Evolutionary conservation across 495 filamentous ascomycete species (phyloP).

Genomic region (Neurospora sublineolata): DNA sequence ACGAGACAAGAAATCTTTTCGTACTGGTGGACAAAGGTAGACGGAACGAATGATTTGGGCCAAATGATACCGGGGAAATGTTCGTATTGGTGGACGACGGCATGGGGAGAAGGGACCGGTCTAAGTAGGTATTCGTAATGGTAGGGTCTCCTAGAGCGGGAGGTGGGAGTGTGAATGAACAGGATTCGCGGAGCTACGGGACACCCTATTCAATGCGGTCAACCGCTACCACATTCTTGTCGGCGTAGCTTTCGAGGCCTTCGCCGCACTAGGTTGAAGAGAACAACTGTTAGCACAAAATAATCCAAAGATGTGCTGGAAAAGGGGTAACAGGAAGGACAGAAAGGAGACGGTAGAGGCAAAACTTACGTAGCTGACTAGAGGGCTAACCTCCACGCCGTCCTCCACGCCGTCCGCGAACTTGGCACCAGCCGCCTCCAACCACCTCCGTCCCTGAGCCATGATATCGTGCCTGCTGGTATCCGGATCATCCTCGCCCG

Average conservation of each 20-base stretch:
- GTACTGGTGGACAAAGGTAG: background rate
- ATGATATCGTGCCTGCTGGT: slow-evolving; percentile 85
- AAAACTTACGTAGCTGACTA: slow-evolving; percentile 85
- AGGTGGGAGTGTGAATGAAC: background rate
- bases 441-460: slow-evolving; percentile 76
- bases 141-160: background rate
- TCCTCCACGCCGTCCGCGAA: slow-evolving; percentile 55
- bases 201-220: background rate
- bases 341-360: background rate
- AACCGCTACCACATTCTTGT: slow-evolving; percentile 22
- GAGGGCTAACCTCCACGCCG: slow-evolving; percentile 83
- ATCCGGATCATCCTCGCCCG: slow-evolving; percentile 86
- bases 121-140: background rate
- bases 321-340: slow-evolving; percentile 1
- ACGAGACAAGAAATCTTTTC: background rate
- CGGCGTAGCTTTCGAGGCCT: slow-evolving; percentile 67
- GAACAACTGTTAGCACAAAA: slow-evolving; percentile 21
- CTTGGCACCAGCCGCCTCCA: slow-evolving; percentile 62
- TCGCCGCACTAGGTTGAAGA: slow-evolving; percentile 60
- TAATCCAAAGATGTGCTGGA: background rate
- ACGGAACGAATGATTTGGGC: background rate
- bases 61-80: background rate
- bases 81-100: background rate
- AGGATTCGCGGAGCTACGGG: background rate
- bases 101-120: background rate